A percentile compares a stretch with the other conserved stretches of the same genome.
phyloP scores from a whole-genome alignment of 1,284 basidiomycete genomes.

The Tremellales sp. region DNA sequence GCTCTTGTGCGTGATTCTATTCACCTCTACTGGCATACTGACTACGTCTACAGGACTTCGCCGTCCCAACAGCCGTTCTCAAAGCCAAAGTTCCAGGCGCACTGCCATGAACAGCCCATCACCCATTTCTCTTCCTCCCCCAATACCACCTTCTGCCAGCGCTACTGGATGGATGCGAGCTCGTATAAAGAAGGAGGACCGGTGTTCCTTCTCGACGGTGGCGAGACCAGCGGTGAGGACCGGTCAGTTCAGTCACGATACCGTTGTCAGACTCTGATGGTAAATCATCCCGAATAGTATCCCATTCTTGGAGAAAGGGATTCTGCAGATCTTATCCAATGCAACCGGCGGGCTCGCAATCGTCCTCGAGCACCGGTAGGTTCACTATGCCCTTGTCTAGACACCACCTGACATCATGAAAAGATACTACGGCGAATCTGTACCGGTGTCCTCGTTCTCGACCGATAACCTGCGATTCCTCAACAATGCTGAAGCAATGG shows the following conservation, averaged over 20 bases:
- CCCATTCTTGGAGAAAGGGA: conserved; percentile 57
- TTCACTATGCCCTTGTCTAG: background rate
- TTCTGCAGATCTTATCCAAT: conserved; percentile 75
- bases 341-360: conserved; percentile 80
- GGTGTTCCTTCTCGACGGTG: conserved; percentile 75
- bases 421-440: conserved; percentile 61
- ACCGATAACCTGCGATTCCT: conserved; percentile 79
- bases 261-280: background rate
- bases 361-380: conserved; percentile 81
- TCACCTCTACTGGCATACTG: background rate
- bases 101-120: conserved; percentile 75
- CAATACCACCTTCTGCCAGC: conserved; percentile 52
- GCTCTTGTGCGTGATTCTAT: conserved; percentile 17
- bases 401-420: background rate
- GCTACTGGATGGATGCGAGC: conserved; percentile 83
- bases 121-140: conserved; percentile 58
- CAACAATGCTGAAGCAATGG: conserved; percentile 80
- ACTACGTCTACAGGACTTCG: background rate
- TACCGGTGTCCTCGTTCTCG: conserved; percentile 63
- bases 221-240: conserved; percentile 60
- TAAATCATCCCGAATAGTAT: conserved; percentile 23
- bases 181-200: conserved; percentile 73
- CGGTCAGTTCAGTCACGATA: conserved; percentile 19
- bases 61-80: conserved; percentile 6
- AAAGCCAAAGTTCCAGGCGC: conserved; percentile 31